phyloP scores from a whole-genome alignment of 495 filamentous ascomycete genomes.

The Talaromyces ruber region DNA sequence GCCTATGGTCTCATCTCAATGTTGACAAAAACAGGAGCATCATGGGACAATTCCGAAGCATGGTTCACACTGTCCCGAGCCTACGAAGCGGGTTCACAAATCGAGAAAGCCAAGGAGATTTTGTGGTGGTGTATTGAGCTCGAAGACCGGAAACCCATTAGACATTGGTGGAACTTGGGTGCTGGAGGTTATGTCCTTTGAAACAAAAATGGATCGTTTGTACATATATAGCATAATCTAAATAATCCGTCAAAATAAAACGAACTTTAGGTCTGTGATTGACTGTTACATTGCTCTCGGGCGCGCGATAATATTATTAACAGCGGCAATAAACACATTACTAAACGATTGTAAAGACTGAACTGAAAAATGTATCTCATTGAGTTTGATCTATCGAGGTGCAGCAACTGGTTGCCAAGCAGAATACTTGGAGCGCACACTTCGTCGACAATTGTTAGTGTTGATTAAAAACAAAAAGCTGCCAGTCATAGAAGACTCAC shows the following conservation, averaged over 20 bases:
- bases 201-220: conserved; percentile 2
- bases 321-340: neutral
- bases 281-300: neutral
- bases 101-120: conserved; percentile 71
- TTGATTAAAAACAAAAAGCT: neutral
- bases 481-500: conserved; percentile 43
- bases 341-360: conserved; percentile 10
- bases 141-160: conserved; percentile 41
- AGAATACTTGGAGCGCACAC: conserved; percentile 31
- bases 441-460: conserved; percentile 5
- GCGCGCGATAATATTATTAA: neutral
- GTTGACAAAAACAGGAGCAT: conserved; percentile 75
- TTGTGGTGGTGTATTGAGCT: conserved; percentile 66
- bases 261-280: neutral
- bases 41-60: conserved; percentile 90
- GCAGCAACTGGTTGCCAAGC: conserved; percentile 40
- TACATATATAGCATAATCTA: conserved; percentile 3
- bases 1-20: conserved; percentile 73
- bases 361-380: conserved; percentile 10
- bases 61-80: conserved; percentile 84
- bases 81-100: conserved; percentile 75
- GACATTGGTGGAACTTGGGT: conserved; percentile 40
- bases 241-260: neutral
- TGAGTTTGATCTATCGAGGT: conserved; percentile 26
- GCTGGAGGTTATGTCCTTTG: conserved; percentile 38